phyloP scores from a whole-genome alignment of 2,329 filamentous ascomycete species.

The Ceratocystis cacaofunesta region DNA sequence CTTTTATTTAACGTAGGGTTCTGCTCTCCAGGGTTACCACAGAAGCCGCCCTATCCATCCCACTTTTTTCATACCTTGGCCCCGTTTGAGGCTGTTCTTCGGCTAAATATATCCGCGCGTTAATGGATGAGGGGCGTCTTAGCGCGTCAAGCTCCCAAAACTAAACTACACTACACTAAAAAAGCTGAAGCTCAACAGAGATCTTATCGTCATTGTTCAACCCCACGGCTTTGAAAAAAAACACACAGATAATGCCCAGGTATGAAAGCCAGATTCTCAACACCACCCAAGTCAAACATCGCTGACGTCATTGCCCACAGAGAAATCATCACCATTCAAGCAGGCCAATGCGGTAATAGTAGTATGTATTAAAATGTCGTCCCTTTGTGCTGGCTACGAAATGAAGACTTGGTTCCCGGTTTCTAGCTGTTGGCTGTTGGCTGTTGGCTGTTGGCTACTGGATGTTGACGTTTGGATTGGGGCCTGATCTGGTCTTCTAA shows the following conservation, averaged over 20 bases:
- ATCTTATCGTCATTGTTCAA: slow-evolving; percentile 5
- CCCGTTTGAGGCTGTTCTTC: background rate
- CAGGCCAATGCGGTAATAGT: slow-evolving; percentile 98
- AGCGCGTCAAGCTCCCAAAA: background rate
- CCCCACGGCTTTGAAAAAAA: background rate
- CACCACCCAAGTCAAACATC: background rate
- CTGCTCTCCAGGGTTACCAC: background rate
- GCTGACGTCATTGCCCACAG: slow-evolving; percentile 31
- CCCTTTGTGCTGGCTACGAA: background rate
- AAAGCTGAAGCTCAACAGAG: slow-evolving; percentile 6
- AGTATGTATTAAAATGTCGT: slow-evolving; percentile 45
- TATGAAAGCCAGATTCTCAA: slow-evolving; percentile 6
- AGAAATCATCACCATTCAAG: slow-evolving; percentile 98
- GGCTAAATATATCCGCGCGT: background rate
- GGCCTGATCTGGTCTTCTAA: background rate
- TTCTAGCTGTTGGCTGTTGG: too few species aligned
- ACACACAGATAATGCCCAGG: slow-evolving; percentile 17
- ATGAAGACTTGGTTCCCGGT: background rate
- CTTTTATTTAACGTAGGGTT: background rate
- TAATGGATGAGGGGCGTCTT: background rate
- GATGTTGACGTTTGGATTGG: background rate
- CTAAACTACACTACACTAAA: background rate
- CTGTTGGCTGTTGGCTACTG: too few species aligned
- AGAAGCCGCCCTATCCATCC: background rate
- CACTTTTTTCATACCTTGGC: background rate